These are phyloP conservation scores for Caryopteris hybrid DNA, from an alignment of 305 asterid species.

Conservation along the genomic window DNA sequence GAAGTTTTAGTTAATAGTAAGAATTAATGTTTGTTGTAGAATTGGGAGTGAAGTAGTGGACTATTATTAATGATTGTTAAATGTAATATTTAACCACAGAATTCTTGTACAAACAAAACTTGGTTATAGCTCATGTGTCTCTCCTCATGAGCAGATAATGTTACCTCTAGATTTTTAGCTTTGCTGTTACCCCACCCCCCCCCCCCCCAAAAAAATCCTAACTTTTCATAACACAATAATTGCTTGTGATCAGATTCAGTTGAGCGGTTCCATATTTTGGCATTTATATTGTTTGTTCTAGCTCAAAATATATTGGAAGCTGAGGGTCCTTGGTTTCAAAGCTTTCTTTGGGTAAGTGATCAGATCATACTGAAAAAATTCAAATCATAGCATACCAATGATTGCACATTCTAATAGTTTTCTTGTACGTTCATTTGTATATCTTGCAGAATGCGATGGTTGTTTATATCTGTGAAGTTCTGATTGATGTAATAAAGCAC, in stretches of 20 bases:
- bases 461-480: slow-evolving; percentile 79
- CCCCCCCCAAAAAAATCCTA: background rate
- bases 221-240: slow-evolving; percentile 11
- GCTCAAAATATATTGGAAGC: slow-evolving; percentile 97
- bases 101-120: too few relatives aligned
- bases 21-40: too few relatives aligned
- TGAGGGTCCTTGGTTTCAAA: slow-evolving; percentile 95
- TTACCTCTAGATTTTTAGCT: background rate
- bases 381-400: background rate
- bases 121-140: too few relatives aligned
- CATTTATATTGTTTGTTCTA: slow-evolving; percentile 88
- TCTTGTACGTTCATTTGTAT: slow-evolving; percentile 15
- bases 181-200: background rate
- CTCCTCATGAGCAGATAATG: background rate
- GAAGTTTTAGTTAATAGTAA: too few relatives aligned
- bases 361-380: background rate
- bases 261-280: slow-evolving; percentile 95
- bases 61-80: too few relatives aligned
- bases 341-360: slow-evolving; percentile 70
- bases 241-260: slow-evolving; percentile 68
- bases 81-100: too few relatives aligned
- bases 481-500: slow-evolving; percentile 91
- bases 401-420: background rate
- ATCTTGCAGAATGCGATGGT: slow-evolving; percentile 85
- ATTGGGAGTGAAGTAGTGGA: too few relatives aligned